Evolutionary conservation across 768 basidiomycete genomes (phyloP).

Genomic region (Suillus ampliporus): DNA sequence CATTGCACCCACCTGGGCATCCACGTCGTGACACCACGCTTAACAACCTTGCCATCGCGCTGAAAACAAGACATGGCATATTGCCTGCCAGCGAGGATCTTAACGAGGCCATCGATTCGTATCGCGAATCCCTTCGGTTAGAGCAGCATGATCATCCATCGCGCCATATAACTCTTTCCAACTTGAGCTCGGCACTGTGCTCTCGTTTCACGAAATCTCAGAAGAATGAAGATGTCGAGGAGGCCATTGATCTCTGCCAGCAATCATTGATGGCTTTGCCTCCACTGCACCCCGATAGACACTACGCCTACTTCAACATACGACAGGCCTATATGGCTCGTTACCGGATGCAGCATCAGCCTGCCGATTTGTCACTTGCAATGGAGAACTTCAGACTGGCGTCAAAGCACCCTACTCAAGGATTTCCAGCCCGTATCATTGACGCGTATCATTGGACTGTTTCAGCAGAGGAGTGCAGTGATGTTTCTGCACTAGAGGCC

Average conservation of each 20-base stretch:
- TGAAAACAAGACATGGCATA: slow-evolving; percentile 17
- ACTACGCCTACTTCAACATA: too few relatives aligned
- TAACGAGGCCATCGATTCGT: too few relatives aligned
- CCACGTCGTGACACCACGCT: background rate
- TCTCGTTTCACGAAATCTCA: slow-evolving; percentile 15
- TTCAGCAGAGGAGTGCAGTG: slow-evolving; percentile 4
- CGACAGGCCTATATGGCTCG: slow-evolving; percentile 28
- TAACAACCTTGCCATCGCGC: slow-evolving; percentile 20
- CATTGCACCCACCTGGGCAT: too few relatives aligned
- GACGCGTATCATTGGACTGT: background rate
- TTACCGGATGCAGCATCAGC: slow-evolving; percentile 24
- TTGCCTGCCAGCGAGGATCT: slow-evolving; percentile 11
- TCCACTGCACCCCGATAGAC: too few relatives aligned
- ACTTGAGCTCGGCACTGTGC: slow-evolving; percentile 21
- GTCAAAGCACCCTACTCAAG: slow-evolving; percentile 14
- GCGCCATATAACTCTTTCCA: slow-evolving; percentile 4
- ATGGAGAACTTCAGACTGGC: slow-evolving; percentile 1
- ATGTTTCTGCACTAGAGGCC: slow-evolving; percentile 7
- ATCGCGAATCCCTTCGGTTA: too few relatives aligned
- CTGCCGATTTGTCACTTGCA: slow-evolving; percentile 6
- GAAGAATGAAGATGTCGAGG: background rate
- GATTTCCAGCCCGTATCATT: background rate
- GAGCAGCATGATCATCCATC: slow-evolving; percentile 15
- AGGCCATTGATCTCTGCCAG: too few relatives aligned
- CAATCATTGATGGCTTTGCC: slow-evolving; percentile 8